phyloP scores from a whole-genome alignment of 2,329 filamentous ascomycete species.

The Botrytis hyacinthi region DNA sequence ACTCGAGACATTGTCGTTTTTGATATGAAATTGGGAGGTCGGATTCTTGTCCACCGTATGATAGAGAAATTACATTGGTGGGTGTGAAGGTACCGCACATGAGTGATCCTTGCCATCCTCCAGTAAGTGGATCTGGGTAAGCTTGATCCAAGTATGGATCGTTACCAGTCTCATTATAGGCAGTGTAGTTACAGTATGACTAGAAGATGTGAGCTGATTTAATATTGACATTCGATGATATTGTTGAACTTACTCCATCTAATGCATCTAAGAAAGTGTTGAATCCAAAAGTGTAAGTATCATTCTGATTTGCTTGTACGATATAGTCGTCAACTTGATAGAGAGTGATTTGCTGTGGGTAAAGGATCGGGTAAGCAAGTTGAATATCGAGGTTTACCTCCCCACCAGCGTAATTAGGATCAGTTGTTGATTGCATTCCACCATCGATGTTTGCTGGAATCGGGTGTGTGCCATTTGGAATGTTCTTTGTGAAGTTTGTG shows the following conservation, averaged over 20 bases:
- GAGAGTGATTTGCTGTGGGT: slow-evolving; percentile 41
- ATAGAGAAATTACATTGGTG: slow-evolving; percentile 56
- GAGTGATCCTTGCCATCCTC: slow-evolving; percentile 30
- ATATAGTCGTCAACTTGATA: slow-evolving; percentile 44
- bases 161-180: slow-evolving; percentile 42
- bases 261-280: slow-evolving; percentile 49
- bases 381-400: slow-evolving; percentile 41
- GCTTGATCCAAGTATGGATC: slow-evolving; percentile 32
- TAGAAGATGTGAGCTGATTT: slow-evolving; percentile 27
- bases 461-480: slow-evolving; percentile 38
- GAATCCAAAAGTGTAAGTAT: slow-evolving; percentile 42
- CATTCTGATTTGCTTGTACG: slow-evolving; percentile 24
- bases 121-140: slow-evolving; percentile 34
- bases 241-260: slow-evolving; percentile 38
- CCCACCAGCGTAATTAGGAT: slow-evolving; percentile 33
- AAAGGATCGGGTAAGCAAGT: slow-evolving; percentile 41
- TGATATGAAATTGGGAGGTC: slow-evolving; percentile 54
- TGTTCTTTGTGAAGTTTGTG: slow-evolving; percentile 32
- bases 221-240: slow-evolving; percentile 23
- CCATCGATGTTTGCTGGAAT: slow-evolving; percentile 40
- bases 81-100: slow-evolving; percentile 39
- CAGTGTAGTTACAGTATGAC: slow-evolving; percentile 45
- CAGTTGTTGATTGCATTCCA: slow-evolving; percentile 39
- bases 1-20: slow-evolving; percentile 49
- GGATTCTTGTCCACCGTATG: slow-evolving; percentile 52